Conservation (phyloP, 163 green algal genomes). For the Chlamydomonas reinhardtii region DNA sequence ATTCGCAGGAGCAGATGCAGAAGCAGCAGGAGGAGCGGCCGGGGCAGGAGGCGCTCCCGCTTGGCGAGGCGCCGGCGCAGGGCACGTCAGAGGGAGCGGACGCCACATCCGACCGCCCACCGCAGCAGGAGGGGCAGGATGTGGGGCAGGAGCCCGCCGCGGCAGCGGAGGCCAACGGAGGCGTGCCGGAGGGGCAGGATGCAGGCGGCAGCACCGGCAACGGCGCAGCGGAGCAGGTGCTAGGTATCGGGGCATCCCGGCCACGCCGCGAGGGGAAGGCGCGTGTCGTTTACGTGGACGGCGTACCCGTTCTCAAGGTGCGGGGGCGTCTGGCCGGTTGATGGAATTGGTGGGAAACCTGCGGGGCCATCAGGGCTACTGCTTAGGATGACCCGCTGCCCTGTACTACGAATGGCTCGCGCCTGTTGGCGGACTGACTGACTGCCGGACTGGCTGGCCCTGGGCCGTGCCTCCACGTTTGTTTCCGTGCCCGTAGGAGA, state of each 20-base stretch:
- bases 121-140: neutral
- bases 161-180: neutral
- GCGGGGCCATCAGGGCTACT: no score
- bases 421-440: no score
- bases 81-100: neutral
- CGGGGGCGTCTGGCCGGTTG: slow-evolving; percentile 20
- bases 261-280: slow-evolving; percentile 50
- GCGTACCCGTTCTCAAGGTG: slow-evolving; percentile 67
- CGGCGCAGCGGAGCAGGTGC: no score
- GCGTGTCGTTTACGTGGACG: slow-evolving; percentile 68
- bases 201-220: no score
- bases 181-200: neutral
- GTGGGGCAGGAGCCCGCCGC: neutral
- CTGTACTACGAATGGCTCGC: no score
- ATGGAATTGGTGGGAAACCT: neutral
- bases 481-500: slow-evolving; percentile 35
- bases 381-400: no score
- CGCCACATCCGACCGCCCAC: neutral
- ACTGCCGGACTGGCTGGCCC: no score
- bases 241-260: neutral
- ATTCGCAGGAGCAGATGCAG: no score
- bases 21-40: no score
- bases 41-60: no score
- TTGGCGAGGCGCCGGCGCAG: no score
- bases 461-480: no score